Base-by-base conservation (phyloP, 139 green algal species). In the Picochlorum sp. region DNA sequence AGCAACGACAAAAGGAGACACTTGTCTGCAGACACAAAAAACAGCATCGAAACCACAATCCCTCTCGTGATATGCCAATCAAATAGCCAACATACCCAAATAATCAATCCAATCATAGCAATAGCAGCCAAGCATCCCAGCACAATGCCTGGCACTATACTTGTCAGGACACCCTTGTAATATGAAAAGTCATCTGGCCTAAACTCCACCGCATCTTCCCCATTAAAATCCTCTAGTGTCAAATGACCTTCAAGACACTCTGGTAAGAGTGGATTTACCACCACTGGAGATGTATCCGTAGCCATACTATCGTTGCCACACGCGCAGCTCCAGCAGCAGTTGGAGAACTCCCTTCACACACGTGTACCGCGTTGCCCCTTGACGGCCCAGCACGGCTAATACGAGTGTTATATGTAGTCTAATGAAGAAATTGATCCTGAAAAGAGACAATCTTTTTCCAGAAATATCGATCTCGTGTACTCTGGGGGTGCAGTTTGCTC, bases 91-190 rank as follows among this genome's bases (percentile, higher is more conserved):
- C 47, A 4, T n/a, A 63, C 32, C 65, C 65, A 71, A 34, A 71
- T 24, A 38, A 71, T 20, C 34, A 57, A 67, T 21, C 73, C 69
- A 5, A 70, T 51, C 7, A 78, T 54, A 3, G 55, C 71, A 3
- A 70, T 32, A 10, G 64, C 9, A 49, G 45, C 6, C 2, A 78
- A 34, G 6, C 24, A 23, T 3, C 65, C 71, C 24, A 78, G 38
- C 8, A 78, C 50, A 14, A 78, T 28, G 5, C 65, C 71, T 34
- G 71, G 65, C 0, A 78, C 45, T 4, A 63, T 45, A 6, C 44
- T 65, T 1, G 71, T 64, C 3, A 72, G 23, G 4, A 77, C 21
- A 6, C 32, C 26, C 30, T 62, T 62, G 30, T 62, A 62, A 26
- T 62, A 62, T 0, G 16, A 18, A 15, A 18, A 62, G 15, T 21